phyloP scores from a whole-genome alignment of 2,329 filamentous ascomycete genomes.

The Sporothrix humicola region DNA sequence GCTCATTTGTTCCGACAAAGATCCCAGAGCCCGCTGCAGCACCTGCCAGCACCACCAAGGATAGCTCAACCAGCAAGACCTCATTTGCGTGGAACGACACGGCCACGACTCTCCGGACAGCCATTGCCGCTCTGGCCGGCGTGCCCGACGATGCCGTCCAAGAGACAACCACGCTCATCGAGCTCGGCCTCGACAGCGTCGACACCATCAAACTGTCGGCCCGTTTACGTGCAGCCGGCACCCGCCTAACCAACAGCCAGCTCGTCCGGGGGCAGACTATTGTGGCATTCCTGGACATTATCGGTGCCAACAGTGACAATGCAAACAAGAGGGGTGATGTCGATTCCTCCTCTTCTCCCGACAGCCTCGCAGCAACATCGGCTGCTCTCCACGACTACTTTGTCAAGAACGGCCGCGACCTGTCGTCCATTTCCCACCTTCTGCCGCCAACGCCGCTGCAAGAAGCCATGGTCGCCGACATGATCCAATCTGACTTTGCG shows the following conservation, averaged over 20 bases:
- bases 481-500: slow-evolving; percentile 73
- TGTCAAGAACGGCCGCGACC: slow-evolving; percentile 43
- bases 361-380: not conserved
- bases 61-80: too few species aligned
- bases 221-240: slow-evolving; percentile 64
- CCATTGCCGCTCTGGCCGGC: slow-evolving; percentile 68
- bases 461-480: slow-evolving; percentile 83
- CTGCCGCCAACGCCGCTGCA: slow-evolving; percentile 83
- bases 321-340: not conserved
- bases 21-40: too few species aligned
- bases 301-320: slow-evolving; percentile 11
- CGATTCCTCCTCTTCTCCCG: not conserved
- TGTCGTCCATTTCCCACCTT: slow-evolving; percentile 59
- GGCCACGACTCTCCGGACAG: slow-evolving; percentile 60
- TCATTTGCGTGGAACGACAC: slow-evolving; percentile 65
- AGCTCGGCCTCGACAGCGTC: slow-evolving; percentile 89
- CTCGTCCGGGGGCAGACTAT: slow-evolving; percentile 78
- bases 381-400: slow-evolving; percentile 50
- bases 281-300: slow-evolving; percentile 57
- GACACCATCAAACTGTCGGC: slow-evolving; percentile 86
- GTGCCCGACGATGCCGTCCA: slow-evolving; percentile 58
- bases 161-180: slow-evolving; percentile 70
- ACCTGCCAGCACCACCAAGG: too few species aligned
- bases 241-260: slow-evolving; percentile 72
- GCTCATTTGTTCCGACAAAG: too few species aligned